Percentiles rank a stretch among this genome's conserved stretches.
These are phyloP conservation scores for Pestalotiopsis sp. DNA, from an alignment of 2,329 filamentous ascomycete genomes.

Conservation along the genomic window DNA sequence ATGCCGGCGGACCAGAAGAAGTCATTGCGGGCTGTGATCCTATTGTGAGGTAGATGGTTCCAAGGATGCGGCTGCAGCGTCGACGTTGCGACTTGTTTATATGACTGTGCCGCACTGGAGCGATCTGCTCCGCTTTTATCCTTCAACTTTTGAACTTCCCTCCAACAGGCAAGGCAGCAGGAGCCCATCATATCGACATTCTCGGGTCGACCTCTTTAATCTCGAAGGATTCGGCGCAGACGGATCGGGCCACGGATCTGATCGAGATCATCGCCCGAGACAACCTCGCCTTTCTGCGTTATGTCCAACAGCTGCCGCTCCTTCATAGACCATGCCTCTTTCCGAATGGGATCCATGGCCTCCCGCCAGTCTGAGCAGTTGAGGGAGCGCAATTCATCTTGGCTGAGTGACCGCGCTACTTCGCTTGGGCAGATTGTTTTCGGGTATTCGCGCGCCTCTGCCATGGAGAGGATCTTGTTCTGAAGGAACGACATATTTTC, in stretches of 20 bases:
- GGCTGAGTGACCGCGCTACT: background rate
- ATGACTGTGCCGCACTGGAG: too few species aligned
- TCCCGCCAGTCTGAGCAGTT: background rate
- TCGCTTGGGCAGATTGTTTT: slow-evolving; percentile 10
- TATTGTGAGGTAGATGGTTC: too few species aligned
- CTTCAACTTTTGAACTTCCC: background rate
- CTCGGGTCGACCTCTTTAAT: too few species aligned
- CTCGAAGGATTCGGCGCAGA: background rate
- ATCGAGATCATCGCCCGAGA: background rate
- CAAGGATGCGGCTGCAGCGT: too few species aligned
- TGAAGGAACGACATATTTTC: background rate
- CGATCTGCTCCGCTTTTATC: background rate
- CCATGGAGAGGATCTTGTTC: background rate
- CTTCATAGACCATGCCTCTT: slow-evolving; percentile 1
- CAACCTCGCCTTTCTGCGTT: slow-evolving; percentile 3
- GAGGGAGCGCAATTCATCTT: background rate
- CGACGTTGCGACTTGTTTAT: too few species aligned
- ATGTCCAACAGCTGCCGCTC: slow-evolving; percentile 1
- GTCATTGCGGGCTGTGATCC: background rate
- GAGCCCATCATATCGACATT: too few species aligned
- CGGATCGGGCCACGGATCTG: slow-evolving; percentile 1
- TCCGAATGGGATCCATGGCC: slow-evolving; percentile 2
- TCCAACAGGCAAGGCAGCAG: too few species aligned
- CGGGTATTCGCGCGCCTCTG: background rate
- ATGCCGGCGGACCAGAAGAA: background rate